Percentiles rank a stretch among this genome's conserved stretches.
phyloP scores from a whole-genome alignment of 164 flowering plant species.

The Warburgia ugandensis region DNA sequence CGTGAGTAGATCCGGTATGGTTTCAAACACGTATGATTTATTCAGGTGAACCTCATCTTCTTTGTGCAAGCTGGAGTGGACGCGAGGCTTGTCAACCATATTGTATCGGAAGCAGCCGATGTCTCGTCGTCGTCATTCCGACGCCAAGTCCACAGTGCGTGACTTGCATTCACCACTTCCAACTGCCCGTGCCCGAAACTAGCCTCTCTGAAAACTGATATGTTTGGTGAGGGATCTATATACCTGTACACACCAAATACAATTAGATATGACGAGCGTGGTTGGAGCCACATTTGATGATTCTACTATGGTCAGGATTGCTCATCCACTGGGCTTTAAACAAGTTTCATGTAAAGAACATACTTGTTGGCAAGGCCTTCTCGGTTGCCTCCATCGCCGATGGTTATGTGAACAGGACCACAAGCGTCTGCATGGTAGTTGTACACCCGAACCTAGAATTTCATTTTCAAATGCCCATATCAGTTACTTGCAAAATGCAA shows the following conservation, averaged over 20 bases:
- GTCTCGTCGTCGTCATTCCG: conserved; percentile 52
- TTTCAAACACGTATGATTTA: too few relatives aligned
- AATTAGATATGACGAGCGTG: too few relatives aligned
- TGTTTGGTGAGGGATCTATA: conserved; percentile 36
- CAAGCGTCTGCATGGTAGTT: conserved; percentile 1
- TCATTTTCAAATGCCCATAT: too few relatives aligned
- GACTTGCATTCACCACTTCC: conserved; percentile 45
- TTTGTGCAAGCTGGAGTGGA: conserved; percentile 13
- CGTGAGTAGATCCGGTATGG: too few relatives aligned
- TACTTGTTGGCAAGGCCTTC: conserved; percentile 21
- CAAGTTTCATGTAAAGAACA: neutral
- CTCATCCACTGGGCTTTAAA: neutral
- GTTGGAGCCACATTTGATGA: neutral
- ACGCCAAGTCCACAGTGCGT: conserved; percentile 73
- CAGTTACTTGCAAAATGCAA: too few relatives aligned
- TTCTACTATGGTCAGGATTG: neutral
- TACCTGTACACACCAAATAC: conserved; percentile 26
- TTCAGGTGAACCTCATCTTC: too few relatives aligned
- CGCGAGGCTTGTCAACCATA: conserved; percentile 49
- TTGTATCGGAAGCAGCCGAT: conserved; percentile 30
- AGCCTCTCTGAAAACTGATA: conserved; percentile 70
- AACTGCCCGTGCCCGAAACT: conserved; percentile 79
- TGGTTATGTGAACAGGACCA: conserved; percentile 14
- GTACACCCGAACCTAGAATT: conserved; percentile 10
- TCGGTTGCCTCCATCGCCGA: conserved; percentile 18